A percentile compares a stretch with the other conserved stretches of the same genome.
These are phyloP conservation scores for Paramecium pentaurelia DNA, from an alignment of 73 alveolate genomes.

Conservation along the genomic window DNA sequence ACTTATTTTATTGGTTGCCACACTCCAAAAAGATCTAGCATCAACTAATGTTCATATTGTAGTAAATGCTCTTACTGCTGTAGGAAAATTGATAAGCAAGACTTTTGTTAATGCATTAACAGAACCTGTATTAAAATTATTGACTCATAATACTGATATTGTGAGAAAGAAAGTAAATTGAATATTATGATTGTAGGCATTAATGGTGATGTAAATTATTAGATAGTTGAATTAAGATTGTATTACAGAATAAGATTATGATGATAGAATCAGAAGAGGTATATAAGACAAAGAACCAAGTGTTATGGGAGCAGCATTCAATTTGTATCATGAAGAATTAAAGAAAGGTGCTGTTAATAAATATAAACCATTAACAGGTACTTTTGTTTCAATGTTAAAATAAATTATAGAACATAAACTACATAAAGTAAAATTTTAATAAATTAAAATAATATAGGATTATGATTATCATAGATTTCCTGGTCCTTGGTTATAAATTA, in stretches of 20 bases:
- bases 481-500: constrained; percentile 98
- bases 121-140: constrained; percentile 85
- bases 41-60: constrained; percentile 89
- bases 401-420: constrained; percentile 86
- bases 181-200: constrained; percentile 63
- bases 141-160: constrained; percentile 89
- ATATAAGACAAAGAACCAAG: constrained; percentile 97
- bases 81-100: constrained; percentile 84
- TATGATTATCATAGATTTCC: constrained; percentile 97
- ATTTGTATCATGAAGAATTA: constrained; percentile 78
- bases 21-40: constrained; percentile 93
- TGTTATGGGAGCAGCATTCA: constrained; percentile 95
- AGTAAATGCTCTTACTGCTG: constrained; percentile 83
- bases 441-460: constrained; percentile 64
- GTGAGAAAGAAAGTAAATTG: constrained; percentile 84
- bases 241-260: constrained; percentile 75
- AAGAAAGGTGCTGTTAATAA: constrained; percentile 72
- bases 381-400: constrained; percentile 87
- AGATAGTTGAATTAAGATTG: constrained; percentile 74
- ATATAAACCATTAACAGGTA: constrained; percentile 83
- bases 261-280: constrained; percentile 88
- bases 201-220: constrained; percentile 87
- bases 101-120: constrained; percentile 82
- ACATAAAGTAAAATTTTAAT: constrained; percentile 67
- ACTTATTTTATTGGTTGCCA: constrained; percentile 90